A percentile compares a stretch with the other conserved stretches of the same genome.
Evolutionary conservation across 2,329 filamentous ascomycete genomes (phyloP).

Genomic region (Helotiales sp.): DNA sequence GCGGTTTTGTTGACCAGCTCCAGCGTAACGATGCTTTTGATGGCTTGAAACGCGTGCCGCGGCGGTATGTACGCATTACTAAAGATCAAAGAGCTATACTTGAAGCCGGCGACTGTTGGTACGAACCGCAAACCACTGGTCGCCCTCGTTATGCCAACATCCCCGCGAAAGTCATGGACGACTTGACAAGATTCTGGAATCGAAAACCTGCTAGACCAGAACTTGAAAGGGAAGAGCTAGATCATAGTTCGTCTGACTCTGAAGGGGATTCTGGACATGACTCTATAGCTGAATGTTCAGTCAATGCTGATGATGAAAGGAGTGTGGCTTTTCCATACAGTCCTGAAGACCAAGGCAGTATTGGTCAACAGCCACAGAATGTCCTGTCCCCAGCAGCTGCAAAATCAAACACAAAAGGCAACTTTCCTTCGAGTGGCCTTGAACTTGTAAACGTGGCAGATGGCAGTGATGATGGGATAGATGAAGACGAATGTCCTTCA

Average conservation of each 20-base stretch:
- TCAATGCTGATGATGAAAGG: neutral
- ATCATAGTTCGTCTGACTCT: neutral
- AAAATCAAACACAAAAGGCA: neutral
- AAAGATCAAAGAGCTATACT: slow-evolving; percentile 56
- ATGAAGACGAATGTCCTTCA: slow-evolving; percentile 9
- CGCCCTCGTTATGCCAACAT: slow-evolving; percentile 35
- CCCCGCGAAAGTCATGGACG: slow-evolving; percentile 42
- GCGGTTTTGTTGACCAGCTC: slow-evolving; percentile 22
- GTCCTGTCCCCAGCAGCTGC: neutral
- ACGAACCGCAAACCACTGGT: slow-evolving; percentile 15
- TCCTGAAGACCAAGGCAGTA: neutral
- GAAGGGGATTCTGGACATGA: slow-evolving; percentile 1
- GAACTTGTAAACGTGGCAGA: neutral
- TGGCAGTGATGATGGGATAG: neutral
- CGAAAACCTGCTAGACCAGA: neutral
- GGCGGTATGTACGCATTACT: slow-evolving; percentile 51
- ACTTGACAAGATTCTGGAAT: slow-evolving; percentile 26
- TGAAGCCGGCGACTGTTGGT: slow-evolving; percentile 49
- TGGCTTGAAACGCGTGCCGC: slow-evolving; percentile 44
- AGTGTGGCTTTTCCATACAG: neutral
- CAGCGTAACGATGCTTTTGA: slow-evolving; percentile 38
- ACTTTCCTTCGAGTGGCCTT: neutral
- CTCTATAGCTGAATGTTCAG: neutral
- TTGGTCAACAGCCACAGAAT: neutral
- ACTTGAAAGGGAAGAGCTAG: neutral